Evolutionary conservation across 306 rosid genomes (phyloP).

Genomic region (Acacia melanoxylon): DNA sequence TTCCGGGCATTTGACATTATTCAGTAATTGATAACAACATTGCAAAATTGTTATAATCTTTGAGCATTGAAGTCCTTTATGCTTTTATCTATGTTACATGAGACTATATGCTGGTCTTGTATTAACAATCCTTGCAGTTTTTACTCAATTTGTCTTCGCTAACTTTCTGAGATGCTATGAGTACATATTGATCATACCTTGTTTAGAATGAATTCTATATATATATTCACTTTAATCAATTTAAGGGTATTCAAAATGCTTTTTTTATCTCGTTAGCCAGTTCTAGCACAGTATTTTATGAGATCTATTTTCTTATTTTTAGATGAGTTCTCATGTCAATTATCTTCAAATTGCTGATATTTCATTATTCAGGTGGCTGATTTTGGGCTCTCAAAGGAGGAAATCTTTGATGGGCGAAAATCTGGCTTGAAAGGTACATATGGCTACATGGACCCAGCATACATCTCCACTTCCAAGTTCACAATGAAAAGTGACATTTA

Average conservation of each 20-base stretch:
- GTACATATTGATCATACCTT: too few relatives aligned
- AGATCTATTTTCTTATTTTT: not conserved
- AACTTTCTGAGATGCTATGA: not conserved
- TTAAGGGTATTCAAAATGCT: not conserved
- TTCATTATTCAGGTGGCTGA: slow-evolving; percentile 60
- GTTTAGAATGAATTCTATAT: too few relatives aligned
- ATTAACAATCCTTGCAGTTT: not conserved
- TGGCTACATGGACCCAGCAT: slow-evolving; percentile 76
- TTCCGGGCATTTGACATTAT: not conserved
- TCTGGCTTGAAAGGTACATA: slow-evolving; percentile 81
- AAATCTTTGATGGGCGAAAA: slow-evolving; percentile 59
- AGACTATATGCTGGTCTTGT: not conserved
- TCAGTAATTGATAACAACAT: not conserved
- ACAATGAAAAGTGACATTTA: slow-evolving; percentile 82
- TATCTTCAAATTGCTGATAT: slow-evolving; percentile 1
- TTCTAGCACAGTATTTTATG: not conserved
- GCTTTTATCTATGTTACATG: not conserved
- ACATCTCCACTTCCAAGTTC: slow-evolving; percentile 66
- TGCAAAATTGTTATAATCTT: not conserved
- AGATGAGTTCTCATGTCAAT: slow-evolving; percentile 2
- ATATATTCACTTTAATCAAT: not conserved
- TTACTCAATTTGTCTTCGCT: not conserved
- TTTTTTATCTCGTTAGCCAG: not conserved
- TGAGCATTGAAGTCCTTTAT: not conserved
- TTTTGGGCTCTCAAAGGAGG: slow-evolving; percentile 83